Base-by-base conservation (phyloP, 371 early-diverging fungal species). In the Mucor racemosus region DNA sequence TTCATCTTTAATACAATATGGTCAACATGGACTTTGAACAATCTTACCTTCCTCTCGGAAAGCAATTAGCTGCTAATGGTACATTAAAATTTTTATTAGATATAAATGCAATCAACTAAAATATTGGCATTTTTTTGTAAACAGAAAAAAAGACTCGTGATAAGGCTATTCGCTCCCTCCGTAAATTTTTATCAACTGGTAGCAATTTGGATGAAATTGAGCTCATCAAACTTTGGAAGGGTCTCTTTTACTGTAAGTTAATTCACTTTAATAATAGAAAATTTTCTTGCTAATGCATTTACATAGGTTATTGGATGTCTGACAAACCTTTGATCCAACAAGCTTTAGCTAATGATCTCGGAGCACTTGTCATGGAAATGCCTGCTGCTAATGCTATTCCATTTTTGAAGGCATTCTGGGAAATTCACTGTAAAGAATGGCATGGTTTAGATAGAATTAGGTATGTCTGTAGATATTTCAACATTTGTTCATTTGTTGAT, bases 291-390 rank as follows among this genome's bases (percentile, higher is more conserved):
- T 21, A 50, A 50, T 21, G 50, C 26, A 11, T 58, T 55, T 19
- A 1, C 33, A 7, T 75, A 94, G 95, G 92, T 68, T 93, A 91
- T 71, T 97, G 97, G 97, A 92, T 96, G 90, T 94, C 96, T 1
- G 97, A 97, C 72, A 97, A 95, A 80, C 93, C 94, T 14, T 75
- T 92, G 58, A 87, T 96, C 36, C 97, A 97, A 75, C 95, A 95
- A 76, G 88, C 91, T 62, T 81, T 97, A 44, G 91, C 95, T 33
- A 88, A 89, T 61, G 87, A 88, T 42, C 85, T 97, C 13, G 94
- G 93, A 0, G 73, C 80, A 3, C 75, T 95, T 39, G 72, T 89
- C 35, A 67, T 90, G 55, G 78, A 76, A 13, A 82, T 94, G 67
- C 86, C 87, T 17, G 76, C 79, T 33, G 68, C 79, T 14, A 77